Evolutionary conservation across 768 basidiomycete genomes (phyloP), one percentile per base, ranked within the genome.

Genomic region (Russula earlei): DNA sequence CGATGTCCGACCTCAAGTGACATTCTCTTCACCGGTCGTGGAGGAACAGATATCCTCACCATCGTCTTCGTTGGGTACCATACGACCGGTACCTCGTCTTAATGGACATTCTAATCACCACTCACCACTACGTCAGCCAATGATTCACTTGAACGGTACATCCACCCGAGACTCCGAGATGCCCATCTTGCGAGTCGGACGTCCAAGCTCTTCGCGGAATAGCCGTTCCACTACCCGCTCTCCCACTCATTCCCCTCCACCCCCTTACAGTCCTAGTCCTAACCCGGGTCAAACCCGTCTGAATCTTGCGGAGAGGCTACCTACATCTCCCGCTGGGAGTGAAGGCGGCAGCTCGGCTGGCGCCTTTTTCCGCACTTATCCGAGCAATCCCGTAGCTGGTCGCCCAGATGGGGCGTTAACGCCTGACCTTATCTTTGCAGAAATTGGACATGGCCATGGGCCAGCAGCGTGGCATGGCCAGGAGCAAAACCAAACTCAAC

Each of bases 361-460:
- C 20, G 75, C 74, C 65, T 79, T 85, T 67, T 86, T 84, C 67
- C 77, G 80, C 29, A 75, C 77, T 25, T 83, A 82, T 63, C 75
- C 70, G 42, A 38, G 33, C 48, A 47, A 12, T 34, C n/a, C 54
- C 14, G 29, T 74, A 38, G 73, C 50, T 14, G 58, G 49, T 72
- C 72, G 61, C 75, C 53, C 59, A 27, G 58, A 65, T 47, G 83
- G 84, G 41, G 76, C 79, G 17, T 68, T 82, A 66, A 88, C 85
- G 15, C 86, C 85, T 22, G 87, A 88, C 63, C 75, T 86, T 49
- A 76, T 84, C 61, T 87, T 77, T 59, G 84, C 86, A 5, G 87
- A 90, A 66, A 83, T 87, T 56, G 85, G 84, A 3, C 85, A 87
- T 64, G 85, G 84, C 4, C 76, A 83, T 27, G 84, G 84, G 17